phyloP scores from a whole-genome alignment of 1,284 basidiomycete species.

The Athelia sp. region DNA sequence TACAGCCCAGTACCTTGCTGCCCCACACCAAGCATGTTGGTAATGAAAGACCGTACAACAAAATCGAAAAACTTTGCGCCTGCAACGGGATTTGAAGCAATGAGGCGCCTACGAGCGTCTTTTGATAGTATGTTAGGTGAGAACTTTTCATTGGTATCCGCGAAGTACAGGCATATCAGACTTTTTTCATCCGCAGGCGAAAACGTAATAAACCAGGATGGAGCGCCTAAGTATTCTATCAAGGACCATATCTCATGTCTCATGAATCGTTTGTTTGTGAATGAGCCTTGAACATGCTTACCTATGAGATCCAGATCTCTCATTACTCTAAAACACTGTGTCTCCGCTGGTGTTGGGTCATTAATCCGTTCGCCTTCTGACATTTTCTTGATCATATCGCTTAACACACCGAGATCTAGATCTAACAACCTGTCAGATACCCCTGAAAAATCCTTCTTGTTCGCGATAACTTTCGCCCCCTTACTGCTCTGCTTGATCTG shows the following conservation, averaged over 20 bases:
- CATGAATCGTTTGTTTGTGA: conserved; percentile 27
- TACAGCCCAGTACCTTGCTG: conserved; percentile 11
- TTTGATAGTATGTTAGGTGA: not conserved
- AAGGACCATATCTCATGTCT: conserved; percentile 33
- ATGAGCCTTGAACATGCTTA: conserved; percentile 27
- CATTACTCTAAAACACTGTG: conserved; percentile 28
- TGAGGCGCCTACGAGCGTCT: conserved; percentile 2
- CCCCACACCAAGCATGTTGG: conserved; percentile 16
- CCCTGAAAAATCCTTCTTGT: conserved; percentile 18
- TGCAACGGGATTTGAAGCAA: conserved; percentile 21
- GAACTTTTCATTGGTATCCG: conserved; percentile 12
- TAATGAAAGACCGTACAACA: conserved; percentile 18
- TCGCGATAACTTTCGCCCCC: conserved; percentile 21
- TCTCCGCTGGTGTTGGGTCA: conserved; percentile 20
- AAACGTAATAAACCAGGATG: conserved; percentile 23
- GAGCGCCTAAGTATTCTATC: conserved; percentile 19
- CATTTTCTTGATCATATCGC: conserved; percentile 15
- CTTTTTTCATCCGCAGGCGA: conserved; percentile 18
- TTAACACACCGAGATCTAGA: conserved; percentile 19
- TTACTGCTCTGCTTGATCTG: conserved; percentile 27
- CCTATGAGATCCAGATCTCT: conserved; percentile 28
- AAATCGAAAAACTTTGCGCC: conserved; percentile 18
- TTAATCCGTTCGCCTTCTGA: conserved; percentile 18
- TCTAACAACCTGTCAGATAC: conserved; percentile 20
- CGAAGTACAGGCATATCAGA: conserved; percentile 21